Evolutionary conservation across 306 rosid genomes (phyloP), one percentile per base, ranked within the genome.

Genomic region (Vigna nakashimae): DNA sequence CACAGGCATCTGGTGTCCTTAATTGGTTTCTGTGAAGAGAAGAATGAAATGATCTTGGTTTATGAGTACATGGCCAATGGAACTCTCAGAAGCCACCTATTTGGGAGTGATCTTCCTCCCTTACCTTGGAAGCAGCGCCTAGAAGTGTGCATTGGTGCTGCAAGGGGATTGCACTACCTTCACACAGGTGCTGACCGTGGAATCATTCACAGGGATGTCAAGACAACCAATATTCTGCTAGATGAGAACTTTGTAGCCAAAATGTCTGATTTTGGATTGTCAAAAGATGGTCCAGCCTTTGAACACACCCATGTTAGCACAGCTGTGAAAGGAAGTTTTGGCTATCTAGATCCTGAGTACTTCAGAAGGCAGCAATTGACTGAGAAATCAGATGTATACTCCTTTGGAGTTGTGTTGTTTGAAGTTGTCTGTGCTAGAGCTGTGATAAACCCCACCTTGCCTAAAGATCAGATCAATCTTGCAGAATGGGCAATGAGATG

Each of bases 401-500:
- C 99, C 4, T 91, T 95, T 72, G 99, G 98, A 1, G 97, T 95
- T 43, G 97, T 95, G 32, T 52, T 95, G 85, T 92, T 91, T 30
- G 99, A 95, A 86, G 98, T 82, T 84, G 85, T 86, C 15, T 95
- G 99, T 73, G 97, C 97, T 52, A 88, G 99, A 75, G 91, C 99
- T 58, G 97, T 95, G 38, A 95, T 95, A 80, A 92, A 95, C 78
- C 99, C 99, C 10, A 90, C 84, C 22, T 88, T 92, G 85, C 98
- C 99, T 5, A 95, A 82, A 79, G 98, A 95, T 77, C 91, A 95
- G 80, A 91, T 92, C 82, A 95, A 95, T 60, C 99, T 95, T 28
- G 97, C 98, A 69, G 98, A 95, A 81, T 95, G 99, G 99, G 99
- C 98, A 64, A 88, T 91, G 93, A 90, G 74, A 66, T 92, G 99